Conservation (phyloP, 78 protist species). For the Dictyostelium firmibasis region DNA sequence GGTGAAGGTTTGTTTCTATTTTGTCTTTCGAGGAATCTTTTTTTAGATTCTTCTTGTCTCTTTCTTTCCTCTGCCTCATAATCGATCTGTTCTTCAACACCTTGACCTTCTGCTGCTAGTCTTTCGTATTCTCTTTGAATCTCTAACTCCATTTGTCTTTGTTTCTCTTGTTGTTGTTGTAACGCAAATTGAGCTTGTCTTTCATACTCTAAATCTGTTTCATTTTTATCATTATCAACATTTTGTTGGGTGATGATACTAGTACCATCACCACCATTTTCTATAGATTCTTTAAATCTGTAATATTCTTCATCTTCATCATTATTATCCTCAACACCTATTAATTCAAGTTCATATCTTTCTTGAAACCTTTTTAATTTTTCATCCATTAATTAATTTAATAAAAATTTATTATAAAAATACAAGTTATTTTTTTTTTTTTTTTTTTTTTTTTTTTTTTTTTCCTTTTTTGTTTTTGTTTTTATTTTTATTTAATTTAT, state of each 20-base stretch:
- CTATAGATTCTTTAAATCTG: neutral
- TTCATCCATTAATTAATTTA: slow-evolving; percentile 1
- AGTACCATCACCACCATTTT: neutral
- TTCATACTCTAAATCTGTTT: slow-evolving; percentile 24
- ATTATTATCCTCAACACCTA: neutral
- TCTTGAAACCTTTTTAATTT: slow-evolving; percentile 24
- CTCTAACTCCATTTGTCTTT: slow-evolving; percentile 27
- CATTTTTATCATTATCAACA: neutral
- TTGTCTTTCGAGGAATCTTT: slow-evolving; percentile 26
- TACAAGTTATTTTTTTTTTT: neutral
- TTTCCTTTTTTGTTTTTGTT: too few species aligned
- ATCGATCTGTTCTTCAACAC: neutral
- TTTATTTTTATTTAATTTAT: too few species aligned
- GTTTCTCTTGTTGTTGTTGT: slow-evolving; percentile 48
- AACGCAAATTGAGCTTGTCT: slow-evolving; percentile 7
- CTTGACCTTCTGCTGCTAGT: slow-evolving; percentile 30
- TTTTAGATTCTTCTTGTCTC: slow-evolving; percentile 14
- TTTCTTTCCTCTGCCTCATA: slow-evolving; percentile 18
- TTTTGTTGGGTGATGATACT: neutral
- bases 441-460: too few species aligned
- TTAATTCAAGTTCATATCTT: slow-evolving; percentile 13
- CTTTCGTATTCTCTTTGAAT: slow-evolving; percentile 21
- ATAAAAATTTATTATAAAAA: too few species aligned
- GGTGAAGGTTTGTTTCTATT: neutral
- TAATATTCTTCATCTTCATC: slow-evolving; percentile 15